Conservation (phyloP, 106 monocot genomes). For the Cymbidium sinense region DNA sequence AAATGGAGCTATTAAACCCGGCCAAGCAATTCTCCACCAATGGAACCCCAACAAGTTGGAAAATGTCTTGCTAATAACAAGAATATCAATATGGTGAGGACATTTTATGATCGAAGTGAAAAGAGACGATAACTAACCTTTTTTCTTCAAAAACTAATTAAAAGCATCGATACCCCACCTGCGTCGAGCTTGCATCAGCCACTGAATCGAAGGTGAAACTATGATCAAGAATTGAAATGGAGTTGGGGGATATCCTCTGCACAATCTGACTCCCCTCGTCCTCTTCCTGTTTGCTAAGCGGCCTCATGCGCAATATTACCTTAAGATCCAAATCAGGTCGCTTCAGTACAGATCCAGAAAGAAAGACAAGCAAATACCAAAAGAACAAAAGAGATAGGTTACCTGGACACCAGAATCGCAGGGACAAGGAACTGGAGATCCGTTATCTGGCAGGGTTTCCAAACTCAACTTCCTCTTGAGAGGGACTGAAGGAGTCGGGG, state of each 20-base stretch:
- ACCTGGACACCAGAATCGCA: conserved; percentile 87
- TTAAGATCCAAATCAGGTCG: conserved; percentile 14
- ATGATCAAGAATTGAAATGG: conserved; percentile 69
- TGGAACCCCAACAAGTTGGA: conserved; percentile 77
- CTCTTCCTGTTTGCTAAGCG: conserved; percentile 50
- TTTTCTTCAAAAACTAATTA: not conserved
- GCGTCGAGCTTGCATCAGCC: conserved; percentile 59
- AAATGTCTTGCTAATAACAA: conserved; percentile 68
- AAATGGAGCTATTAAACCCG: conserved; percentile 97
- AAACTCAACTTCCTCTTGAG: conserved; percentile 65
- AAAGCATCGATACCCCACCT: conserved; percentile 30
- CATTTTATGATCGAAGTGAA: not conserved
- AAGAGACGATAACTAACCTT: not conserved
- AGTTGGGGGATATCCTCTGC: conserved; percentile 53
- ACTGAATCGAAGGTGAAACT: conserved; percentile 90
- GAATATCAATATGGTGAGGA: not conserved
- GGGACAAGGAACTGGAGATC: conserved; percentile 6
- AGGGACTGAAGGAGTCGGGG: conserved; percentile 34
- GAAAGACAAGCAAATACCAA: not conserved
- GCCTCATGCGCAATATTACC: conserved; percentile 86
- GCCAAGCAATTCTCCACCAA: conserved; percentile 96
- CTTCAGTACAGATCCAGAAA: not conserved
- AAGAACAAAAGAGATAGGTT: not conserved
- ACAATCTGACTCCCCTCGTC: conserved; percentile 58
- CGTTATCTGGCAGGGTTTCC: conserved; percentile 29